Conservation (phyloP, 1,139 yeast species). For the Candida smagusa region DNA sequence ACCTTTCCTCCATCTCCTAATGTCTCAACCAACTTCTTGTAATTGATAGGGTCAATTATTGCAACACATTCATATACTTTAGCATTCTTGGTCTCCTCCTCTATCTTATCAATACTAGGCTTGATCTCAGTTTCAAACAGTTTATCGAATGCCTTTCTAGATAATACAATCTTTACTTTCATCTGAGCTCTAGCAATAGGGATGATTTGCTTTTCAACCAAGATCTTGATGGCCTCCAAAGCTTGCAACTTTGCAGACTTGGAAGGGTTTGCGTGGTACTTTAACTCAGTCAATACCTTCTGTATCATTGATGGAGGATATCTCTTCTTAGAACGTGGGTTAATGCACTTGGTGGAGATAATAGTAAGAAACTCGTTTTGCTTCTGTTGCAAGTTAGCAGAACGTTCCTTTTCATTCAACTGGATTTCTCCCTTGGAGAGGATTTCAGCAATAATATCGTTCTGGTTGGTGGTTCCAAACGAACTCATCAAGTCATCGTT, state of each 20-base stretch:
- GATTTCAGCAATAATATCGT: constrained; percentile 74
- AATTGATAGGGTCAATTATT: constrained; percentile 85
- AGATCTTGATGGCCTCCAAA: constrained; percentile 78
- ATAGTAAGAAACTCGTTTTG: constrained; percentile 82
- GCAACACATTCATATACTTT: constrained; percentile 62
- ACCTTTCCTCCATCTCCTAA: constrained; percentile 52
- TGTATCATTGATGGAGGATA: constrained; percentile 94
- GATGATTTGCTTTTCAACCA: constrained; percentile 74
- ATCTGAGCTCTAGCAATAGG: constrained; percentile 95
- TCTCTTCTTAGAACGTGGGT: constrained; percentile 84
- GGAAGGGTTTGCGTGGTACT: constrained; percentile 75
- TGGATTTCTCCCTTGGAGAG: constrained; percentile 91
- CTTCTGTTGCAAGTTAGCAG: constrained; percentile 67
- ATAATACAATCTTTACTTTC: constrained; percentile 66
- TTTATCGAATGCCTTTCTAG: constrained; percentile 49
- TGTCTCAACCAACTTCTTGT: constrained; percentile 63
- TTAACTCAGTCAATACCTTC: constrained; percentile 76
- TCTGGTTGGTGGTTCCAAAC: constrained; percentile 75
- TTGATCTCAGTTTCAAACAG: constrained; percentile 46
- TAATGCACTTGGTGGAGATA: constrained; percentile 86
- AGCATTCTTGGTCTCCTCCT: constrained; percentile 47
- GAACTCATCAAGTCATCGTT: constrained; percentile 74
- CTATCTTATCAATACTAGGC: constrained; percentile 51
- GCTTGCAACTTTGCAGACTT: constrained; percentile 88
- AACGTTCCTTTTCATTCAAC: constrained; percentile 89